Evolutionary conservation across 345 rosid species (phyloP).

Genomic region (Aquilaria malaccensis): DNA sequence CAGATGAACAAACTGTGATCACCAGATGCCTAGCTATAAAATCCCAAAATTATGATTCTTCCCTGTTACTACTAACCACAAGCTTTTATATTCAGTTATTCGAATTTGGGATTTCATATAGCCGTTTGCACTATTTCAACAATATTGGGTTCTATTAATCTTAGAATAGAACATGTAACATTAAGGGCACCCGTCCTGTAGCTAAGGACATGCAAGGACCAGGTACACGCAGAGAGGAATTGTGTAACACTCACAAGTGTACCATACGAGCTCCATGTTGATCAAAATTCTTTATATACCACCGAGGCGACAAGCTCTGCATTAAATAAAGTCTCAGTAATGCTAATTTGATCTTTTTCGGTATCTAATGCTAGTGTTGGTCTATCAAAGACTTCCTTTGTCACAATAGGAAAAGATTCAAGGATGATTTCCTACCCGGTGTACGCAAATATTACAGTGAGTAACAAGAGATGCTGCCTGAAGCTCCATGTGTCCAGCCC

Average conservation of each 20-base stretch:
- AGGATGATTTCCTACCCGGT: conserved; percentile 41
- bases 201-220: too few species aligned
- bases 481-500: conserved; percentile 97
- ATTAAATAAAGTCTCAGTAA: conserved; percentile 9
- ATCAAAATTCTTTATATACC: conserved; percentile 85
- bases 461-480: conserved; percentile 96
- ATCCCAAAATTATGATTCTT: too few species aligned
- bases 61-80: too few species aligned
- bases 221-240: neutral
- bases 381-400: too few species aligned
- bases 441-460: conserved; percentile 73
- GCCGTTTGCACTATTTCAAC: too few species aligned
- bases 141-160: too few species aligned
- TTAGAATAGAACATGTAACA: too few species aligned
- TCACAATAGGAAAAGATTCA: neutral
- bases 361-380: neutral
- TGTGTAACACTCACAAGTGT: conserved; percentile 63
- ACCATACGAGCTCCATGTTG: conserved; percentile 54
- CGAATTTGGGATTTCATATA: too few species aligned
- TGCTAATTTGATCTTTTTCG: neutral
- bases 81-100: too few species aligned
- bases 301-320: conserved; percentile 80
- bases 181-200: too few species aligned
- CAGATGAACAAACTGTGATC: too few species aligned
- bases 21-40: too few species aligned